A percentile compares a stretch with the other conserved stretches of the same genome.
Conservation (phyloP, 2,329 filamentous ascomycete genomes). For the Mycocentrospora acerina region DNA sequence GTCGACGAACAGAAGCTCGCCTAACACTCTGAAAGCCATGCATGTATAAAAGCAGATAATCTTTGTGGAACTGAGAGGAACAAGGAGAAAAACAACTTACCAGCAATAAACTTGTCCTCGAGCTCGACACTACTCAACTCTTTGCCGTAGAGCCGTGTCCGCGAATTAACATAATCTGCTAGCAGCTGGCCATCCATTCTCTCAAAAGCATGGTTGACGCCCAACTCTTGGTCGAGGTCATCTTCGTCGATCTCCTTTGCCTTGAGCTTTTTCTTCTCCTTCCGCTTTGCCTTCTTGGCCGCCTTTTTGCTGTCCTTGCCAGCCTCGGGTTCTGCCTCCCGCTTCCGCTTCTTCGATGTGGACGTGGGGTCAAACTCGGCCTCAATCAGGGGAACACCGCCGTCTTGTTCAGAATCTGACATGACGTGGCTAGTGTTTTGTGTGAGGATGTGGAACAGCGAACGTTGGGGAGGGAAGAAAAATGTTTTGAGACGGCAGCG, state of each 20-base stretch:
- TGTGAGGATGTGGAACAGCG: conserved; percentile 15
- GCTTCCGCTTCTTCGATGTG: conserved; percentile 47
- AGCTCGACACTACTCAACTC: conserved; percentile 83
- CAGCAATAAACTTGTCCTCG: conserved; percentile 76
- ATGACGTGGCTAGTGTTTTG: conserved; percentile 37
- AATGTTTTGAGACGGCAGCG: conserved; percentile 22
- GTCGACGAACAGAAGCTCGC: no score
- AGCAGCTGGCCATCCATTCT: conserved; percentile 81
- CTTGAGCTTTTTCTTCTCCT: conserved; percentile 60
- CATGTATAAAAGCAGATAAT: background rate
- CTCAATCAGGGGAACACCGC: conserved; percentile 49
- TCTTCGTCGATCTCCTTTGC: conserved; percentile 66
- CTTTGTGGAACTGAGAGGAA: background rate
- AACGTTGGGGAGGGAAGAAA: conserved; percentile 19
- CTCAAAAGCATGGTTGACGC: conserved; percentile 77
- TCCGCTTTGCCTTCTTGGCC: conserved; percentile 43
- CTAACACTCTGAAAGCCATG: no score
- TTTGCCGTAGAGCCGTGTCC: conserved; percentile 73
- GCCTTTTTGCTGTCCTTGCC: conserved; percentile 39
- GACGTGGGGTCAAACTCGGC: conserved; percentile 38
- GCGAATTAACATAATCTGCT: conserved; percentile 81
- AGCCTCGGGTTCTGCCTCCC: conserved; percentile 32
- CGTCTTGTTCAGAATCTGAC: conserved; percentile 48
- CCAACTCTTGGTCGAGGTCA: conserved; percentile 47
- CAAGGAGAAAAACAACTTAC: conserved; percentile 48